A percentile compares a stretch with the other conserved stretches of the same genome.
These are phyloP conservation scores for Sesbania bispinosa DNA, from an alignment of 306 rosid genomes.

Conservation along the genomic window DNA sequence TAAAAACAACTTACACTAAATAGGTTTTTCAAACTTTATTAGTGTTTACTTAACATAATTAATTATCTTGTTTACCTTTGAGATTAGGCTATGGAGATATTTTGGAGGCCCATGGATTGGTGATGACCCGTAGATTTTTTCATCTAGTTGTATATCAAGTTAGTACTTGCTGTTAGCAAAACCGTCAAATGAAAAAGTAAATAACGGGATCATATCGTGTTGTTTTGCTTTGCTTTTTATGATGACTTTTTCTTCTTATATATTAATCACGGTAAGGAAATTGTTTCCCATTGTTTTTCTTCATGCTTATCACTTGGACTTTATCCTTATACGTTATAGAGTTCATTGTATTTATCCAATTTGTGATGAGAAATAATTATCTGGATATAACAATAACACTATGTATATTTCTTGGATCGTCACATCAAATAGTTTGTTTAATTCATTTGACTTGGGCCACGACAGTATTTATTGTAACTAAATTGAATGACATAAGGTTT, in stretches of 20 bases:
- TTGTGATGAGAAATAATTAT: neutral
- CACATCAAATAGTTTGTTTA: no score
- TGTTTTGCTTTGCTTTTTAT: neutral
- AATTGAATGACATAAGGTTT: no score
- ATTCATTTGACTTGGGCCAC: no score
- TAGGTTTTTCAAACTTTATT: neutral
- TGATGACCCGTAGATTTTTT: neutral
- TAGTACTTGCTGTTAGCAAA: no score
- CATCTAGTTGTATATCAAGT: neutral
- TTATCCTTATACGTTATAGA: neutral
- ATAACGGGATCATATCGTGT: neutral
- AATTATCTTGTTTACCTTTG: neutral
- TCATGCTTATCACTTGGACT: neutral
- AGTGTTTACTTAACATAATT: no score
- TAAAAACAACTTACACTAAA: neutral
- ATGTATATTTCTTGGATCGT: no score
- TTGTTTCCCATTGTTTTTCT: neutral
- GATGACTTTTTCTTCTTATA: neutral
- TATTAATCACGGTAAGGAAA: neutral
- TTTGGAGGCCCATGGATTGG: neutral
- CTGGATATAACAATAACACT: no score
- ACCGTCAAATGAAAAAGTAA: neutral
- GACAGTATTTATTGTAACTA: no score
- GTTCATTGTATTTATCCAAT: neutral
- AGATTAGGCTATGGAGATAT: neutral